phyloP scores from a whole-genome alignment of 1,284 basidiomycete genomes.

The Boletus semigastroideus region DNA sequence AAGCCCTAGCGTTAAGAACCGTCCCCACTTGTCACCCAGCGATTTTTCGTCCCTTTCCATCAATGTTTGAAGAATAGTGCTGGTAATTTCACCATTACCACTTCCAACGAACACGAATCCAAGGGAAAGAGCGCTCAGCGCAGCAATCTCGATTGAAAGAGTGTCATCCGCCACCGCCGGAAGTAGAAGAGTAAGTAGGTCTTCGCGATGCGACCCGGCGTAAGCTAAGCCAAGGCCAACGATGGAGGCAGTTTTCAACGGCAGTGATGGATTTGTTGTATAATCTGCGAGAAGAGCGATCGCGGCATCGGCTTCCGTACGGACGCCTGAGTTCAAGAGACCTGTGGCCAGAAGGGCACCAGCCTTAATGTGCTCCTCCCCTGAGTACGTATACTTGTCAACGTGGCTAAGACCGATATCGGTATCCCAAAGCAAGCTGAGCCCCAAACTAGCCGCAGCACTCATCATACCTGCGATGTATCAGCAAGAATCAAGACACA shows the following conservation, averaged over 20 bases:
- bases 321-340: conserved; percentile 87
- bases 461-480: conserved; percentile 82
- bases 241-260: conserved; percentile 86
- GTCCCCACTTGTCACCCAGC: conserved; percentile 90
- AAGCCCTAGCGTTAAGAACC: conserved; percentile 89
- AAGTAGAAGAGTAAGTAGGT: conserved; percentile 77
- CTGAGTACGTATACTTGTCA: conserved; percentile 97
- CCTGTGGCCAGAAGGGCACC: conserved; percentile 96
- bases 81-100: conserved; percentile 91
- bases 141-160: conserved; percentile 87
- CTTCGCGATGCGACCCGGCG: conserved; percentile 88
- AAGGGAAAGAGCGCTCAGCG: conserved; percentile 84
- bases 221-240: conserved; percentile 94
- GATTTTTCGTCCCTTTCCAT: conserved; percentile 84
- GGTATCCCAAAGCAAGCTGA: conserved; percentile 95
- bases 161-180: conserved; percentile 81
- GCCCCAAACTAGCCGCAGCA: conserved; percentile 91
- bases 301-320: conserved; percentile 93
- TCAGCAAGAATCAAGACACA: conserved; percentile 9
- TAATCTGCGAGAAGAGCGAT: conserved; percentile 91
- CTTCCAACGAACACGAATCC: conserved; percentile 97
- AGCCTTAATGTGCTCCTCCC: conserved; percentile 97
- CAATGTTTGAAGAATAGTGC: conserved; percentile 87
- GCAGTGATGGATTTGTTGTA: conserved; percentile 83
- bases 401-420: conserved; percentile 93